phyloP scores from a whole-genome alignment of 306 rosid species.

The Casuarina glauca region DNA sequence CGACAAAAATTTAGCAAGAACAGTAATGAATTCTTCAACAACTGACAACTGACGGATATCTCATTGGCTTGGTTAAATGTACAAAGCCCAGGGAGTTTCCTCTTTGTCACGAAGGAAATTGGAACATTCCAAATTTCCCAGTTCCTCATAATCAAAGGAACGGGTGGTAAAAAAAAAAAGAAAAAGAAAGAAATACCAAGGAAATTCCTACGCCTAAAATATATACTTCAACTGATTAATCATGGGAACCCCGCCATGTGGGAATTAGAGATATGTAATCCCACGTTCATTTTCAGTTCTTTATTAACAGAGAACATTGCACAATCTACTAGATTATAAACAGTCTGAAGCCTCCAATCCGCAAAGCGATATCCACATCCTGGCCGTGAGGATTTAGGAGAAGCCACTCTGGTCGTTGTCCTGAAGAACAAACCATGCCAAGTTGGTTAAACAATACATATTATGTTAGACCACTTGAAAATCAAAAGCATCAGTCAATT shows the following conservation, averaged over 20 bases:
- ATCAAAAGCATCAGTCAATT: background rate
- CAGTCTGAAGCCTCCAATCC: constrained; percentile 20
- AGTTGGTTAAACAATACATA: constrained; percentile 4
- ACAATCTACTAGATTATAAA: constrained; percentile 23
- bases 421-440: constrained; percentile 24
- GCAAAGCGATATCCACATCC: constrained; percentile 19
- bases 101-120: background rate
- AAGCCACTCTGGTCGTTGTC: constrained; percentile 22
- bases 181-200: background rate
- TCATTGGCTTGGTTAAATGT: background rate
- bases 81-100: background rate
- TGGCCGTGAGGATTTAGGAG: constrained; percentile 11
- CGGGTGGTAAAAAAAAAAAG: background rate
- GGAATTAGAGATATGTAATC: constrained; percentile 5
- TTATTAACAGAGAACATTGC: constrained; percentile 9
- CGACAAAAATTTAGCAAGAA: background rate
- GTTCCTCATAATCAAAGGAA: background rate
- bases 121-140: background rate
- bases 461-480: background rate
- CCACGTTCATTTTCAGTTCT: constrained; percentile 9
- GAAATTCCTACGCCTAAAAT: constrained; percentile 2
- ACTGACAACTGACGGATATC: background rate
- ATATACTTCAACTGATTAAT: background rate
- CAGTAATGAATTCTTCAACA: background rate
- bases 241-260: background rate